These are phyloP conservation scores for Bryoglossum gracile DNA, from an alignment of 495 filamentous ascomycete species.

Conservation along the genomic window DNA sequence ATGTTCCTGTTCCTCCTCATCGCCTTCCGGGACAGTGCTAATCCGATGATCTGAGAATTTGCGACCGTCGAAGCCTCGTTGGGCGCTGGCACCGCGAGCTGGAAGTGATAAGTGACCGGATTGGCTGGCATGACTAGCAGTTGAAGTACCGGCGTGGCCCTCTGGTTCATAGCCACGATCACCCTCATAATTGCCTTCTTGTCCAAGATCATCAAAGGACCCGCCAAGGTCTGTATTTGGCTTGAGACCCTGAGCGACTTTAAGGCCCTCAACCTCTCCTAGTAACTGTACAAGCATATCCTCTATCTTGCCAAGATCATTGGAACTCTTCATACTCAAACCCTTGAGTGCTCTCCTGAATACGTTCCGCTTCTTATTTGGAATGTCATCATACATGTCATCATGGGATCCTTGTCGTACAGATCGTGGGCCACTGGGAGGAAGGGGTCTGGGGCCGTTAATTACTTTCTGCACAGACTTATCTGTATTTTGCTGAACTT, in stretches of 20 bases:
- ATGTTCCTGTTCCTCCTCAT: constrained; percentile 56
- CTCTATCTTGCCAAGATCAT: constrained; percentile 87
- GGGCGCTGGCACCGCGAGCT: constrained; percentile 52
- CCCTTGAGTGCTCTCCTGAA: constrained; percentile 89
- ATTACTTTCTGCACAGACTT: constrained; percentile 72
- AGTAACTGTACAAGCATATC: constrained; percentile 90
- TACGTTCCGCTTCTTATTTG: constrained; percentile 76
- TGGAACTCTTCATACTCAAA: constrained; percentile 74
- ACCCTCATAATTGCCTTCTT: constrained; percentile 48
- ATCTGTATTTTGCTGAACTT: constrained; percentile 80
- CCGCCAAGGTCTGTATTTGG: constrained; percentile 18
- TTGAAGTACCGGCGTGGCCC: constrained; percentile 69
- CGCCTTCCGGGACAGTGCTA: constrained; percentile 79
- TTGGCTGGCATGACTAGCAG: constrained; percentile 57
- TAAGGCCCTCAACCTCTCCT: constrained; percentile 83
- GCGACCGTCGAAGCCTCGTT: constrained; percentile 51
- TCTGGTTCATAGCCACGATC: constrained; percentile 76
- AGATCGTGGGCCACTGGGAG: constrained; percentile 51
- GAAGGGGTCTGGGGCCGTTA: constrained; percentile 81
- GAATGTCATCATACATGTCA: constrained; percentile 60
- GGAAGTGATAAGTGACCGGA: constrained; percentile 69
- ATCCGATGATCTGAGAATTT: constrained; percentile 69
- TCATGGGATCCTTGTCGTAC: constrained; percentile 50
- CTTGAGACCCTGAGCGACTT: constrained; percentile 46
- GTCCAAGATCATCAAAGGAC: constrained; percentile 49